Percentiles rank a stretch among this genome's conserved stretches.
phyloP scores from a whole-genome alignment of 2,329 filamentous ascomycete genomes.

The Eurotiales sp. region DNA sequence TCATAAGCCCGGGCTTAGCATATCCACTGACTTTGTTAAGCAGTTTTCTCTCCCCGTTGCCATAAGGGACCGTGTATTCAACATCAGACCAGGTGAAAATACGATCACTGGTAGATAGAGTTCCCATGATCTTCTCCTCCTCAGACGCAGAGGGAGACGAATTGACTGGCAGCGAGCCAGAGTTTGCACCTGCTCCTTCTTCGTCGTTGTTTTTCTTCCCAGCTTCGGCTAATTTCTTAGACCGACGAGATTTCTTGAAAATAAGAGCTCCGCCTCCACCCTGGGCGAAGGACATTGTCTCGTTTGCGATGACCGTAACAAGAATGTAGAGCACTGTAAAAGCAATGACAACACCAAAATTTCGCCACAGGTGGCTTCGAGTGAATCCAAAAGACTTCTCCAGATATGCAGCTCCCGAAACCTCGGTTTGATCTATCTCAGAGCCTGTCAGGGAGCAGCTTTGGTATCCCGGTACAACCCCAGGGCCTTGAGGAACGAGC shows the following conservation, averaged over 20 bases:
- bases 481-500: conserved; percentile 54
- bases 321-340: conserved; percentile 71
- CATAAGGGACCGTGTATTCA: conserved; percentile 68
- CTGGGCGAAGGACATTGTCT: conserved; percentile 61
- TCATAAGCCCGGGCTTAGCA: conserved; percentile 74
- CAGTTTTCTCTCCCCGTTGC: conserved; percentile 58
- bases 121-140: conserved; percentile 15
- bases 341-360: conserved; percentile 73
- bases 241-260: conserved; percentile 62
- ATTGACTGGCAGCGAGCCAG: conserved; percentile 1
- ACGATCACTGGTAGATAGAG: conserved; percentile 48
- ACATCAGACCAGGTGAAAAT: conserved; percentile 70
- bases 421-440: conserved; percentile 45
- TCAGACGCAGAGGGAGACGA: conserved; percentile 8
- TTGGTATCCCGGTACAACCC: conserved; percentile 53
- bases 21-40: conserved; percentile 71
- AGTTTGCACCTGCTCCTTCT: conserved; percentile 7
- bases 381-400: conserved; percentile 54
- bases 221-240: conserved; percentile 29
- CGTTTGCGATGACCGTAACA: conserved; percentile 66
- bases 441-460: conserved; percentile 63
- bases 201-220: conserved; percentile 20
- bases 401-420: conserved; percentile 56
- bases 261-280: conserved; percentile 65
- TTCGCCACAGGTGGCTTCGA: conserved; percentile 61